Evolutionary conservation across 306 rosid genomes (phyloP).

Genomic region (Hippophae tibetana): DNA sequence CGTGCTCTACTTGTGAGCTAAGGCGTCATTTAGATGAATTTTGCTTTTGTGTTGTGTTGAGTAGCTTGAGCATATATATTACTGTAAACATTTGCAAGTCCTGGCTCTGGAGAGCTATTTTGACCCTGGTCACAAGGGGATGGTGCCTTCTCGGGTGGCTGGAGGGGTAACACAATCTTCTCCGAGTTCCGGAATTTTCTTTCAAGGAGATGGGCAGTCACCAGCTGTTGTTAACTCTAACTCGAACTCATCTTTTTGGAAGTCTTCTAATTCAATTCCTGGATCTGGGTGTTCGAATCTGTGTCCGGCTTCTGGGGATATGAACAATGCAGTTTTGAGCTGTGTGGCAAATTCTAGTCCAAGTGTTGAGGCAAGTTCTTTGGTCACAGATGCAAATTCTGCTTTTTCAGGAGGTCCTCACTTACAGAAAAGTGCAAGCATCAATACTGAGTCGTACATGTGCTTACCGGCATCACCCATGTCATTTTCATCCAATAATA

Average conservation of each 20-base stretch:
- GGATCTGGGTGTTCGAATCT: slow-evolving; percentile 73
- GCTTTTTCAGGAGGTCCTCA: slow-evolving; percentile 88
- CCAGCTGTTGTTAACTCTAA: slow-evolving; percentile 70
- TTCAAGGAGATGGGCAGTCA: slow-evolving; percentile 88
- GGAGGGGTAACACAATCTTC: slow-evolving; percentile 92
- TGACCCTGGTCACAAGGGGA: slow-evolving; percentile 63
- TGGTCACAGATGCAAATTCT: slow-evolving; percentile 98
- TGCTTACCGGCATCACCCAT: slow-evolving; percentile 89
- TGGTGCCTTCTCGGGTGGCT: slow-evolving; percentile 75
- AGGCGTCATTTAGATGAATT: slow-evolving; percentile 16
- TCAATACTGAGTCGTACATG: slow-evolving; percentile 70
- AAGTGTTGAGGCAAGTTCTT: slow-evolving; percentile 91
- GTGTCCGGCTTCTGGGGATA: slow-evolving; percentile 83
- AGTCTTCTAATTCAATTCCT: slow-evolving; percentile 67
- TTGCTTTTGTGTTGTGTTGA: slow-evolving; percentile 25
- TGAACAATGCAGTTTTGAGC: slow-evolving; percentile 67
- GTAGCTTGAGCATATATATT: slow-evolving; percentile 25
- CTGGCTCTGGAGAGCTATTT: slow-evolving; percentile 74
- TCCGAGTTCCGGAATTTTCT: slow-evolving; percentile 90
- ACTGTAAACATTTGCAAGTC: slow-evolving; percentile 23
- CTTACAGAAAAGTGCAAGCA: slow-evolving; percentile 95
- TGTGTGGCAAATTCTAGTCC: slow-evolving; percentile 85
- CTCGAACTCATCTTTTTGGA: slow-evolving; percentile 74
- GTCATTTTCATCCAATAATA: slow-evolving; percentile 88
- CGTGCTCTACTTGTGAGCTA: slow-evolving; percentile 9